Conservation (phyloP, 139 green algal genomes). For the Volvox africanus region DNA sequence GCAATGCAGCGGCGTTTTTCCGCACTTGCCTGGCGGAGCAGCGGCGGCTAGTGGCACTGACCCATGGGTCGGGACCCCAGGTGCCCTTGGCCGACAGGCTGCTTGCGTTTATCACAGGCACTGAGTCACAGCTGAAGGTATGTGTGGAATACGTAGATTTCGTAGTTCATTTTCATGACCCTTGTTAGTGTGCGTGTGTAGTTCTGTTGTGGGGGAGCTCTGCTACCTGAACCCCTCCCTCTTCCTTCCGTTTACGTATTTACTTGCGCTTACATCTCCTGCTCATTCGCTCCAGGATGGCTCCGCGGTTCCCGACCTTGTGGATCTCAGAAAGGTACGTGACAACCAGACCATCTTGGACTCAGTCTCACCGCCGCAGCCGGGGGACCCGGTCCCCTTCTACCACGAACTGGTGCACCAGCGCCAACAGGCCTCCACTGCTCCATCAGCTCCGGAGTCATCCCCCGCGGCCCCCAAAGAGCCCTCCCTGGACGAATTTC, state of each 20-base stretch:
- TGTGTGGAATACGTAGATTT: too few species aligned
- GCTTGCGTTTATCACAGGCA: conserved; percentile 41
- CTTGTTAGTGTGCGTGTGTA: not conserved
- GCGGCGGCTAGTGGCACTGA: conserved; percentile 40
- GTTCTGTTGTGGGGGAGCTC: too few species aligned
- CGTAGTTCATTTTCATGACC: too few species aligned
- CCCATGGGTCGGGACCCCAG: not conserved
- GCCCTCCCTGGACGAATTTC: not conserved
- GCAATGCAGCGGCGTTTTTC: conserved; percentile 24
- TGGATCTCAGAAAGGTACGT: not conserved
- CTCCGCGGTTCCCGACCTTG: conserved; percentile 12
- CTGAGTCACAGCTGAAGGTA: conserved; percentile 18
- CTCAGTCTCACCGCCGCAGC: not conserved
- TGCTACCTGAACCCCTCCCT: too few species aligned
- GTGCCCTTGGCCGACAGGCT: conserved; percentile 46
- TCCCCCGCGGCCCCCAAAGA: not conserved
- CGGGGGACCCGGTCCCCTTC: not conserved
- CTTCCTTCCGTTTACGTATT: not conserved
- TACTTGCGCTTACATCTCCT: too few species aligned
- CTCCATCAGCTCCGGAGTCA: not conserved
- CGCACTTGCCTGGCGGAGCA: conserved; percentile 26
- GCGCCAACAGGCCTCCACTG: not conserved
- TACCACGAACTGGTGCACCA: conserved; percentile 22
- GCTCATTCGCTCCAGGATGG: not conserved
- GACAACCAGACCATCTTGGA: conserved; percentile 11